Evolutionary conservation across 176 grass and related monocot genomes (phyloP), one percentile per base, ranked within the genome.

Genomic region (Avena insularis): DNA sequence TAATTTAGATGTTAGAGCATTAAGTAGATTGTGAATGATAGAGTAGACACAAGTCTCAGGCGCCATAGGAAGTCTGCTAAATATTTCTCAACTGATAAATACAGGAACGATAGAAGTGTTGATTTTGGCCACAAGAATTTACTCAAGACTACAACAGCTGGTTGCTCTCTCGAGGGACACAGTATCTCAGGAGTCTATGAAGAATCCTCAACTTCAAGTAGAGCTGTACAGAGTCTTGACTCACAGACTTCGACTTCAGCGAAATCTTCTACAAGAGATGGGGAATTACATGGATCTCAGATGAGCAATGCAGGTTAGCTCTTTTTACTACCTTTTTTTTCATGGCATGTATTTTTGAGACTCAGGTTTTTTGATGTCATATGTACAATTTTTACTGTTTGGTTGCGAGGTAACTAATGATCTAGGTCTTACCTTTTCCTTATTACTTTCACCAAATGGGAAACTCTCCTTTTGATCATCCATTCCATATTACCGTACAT

Each of bases 231-330:
- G 15, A 73, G 56, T 55, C 63, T 78, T 68, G 70, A 62, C 46
- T 84, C 69, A 82, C 65, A 47, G 9, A 43, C 80, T 61, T 87
- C 69, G 65, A 82, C 72, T 86, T 92, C 88, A 81, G 67, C 65
- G 31, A 77, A 95, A 89, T 90, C 71, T 86, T 78, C 59, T 64
- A 72, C 38, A 84, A 85, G 70, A 90, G 86, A 81, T 50, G 82
- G 70, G 29, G 20, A 74, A 79, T 84, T 81, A 58, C 78, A 82
- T 13, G 68, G 81, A 78, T 78, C 54, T 92, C 51, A 72, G 68
- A 87, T 83, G 74, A 80, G 45, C 77, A 70, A 93, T 87, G 61
- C 90, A 89, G 87, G 95, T 95, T 83, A 87, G 20, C 7, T 80
- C 75, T 61, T 73, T 73, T 82, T 73, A 55, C 45, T 33, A 33